A percentile compares a stretch with the other conserved stretches of the same genome.
Conservation (phyloP, 2,329 filamentous ascomycete genomes). For the Penicillium sp. region DNA sequence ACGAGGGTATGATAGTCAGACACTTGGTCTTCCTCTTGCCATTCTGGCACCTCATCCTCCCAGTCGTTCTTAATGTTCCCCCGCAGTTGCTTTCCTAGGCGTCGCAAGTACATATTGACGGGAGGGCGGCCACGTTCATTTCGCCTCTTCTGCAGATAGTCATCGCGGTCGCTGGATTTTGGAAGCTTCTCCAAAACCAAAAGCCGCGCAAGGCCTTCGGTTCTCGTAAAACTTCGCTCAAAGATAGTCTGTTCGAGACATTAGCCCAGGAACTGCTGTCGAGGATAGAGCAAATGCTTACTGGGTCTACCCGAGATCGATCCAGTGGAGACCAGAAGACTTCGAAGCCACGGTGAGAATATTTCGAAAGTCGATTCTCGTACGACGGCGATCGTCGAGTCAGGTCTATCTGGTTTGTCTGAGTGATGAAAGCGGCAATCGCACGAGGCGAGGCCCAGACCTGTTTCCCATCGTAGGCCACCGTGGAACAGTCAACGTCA, state of each 20-base stretch:
- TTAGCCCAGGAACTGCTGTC: background rate
- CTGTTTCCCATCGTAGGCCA: constrained; percentile 74
- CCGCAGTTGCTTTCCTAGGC: constrained; percentile 43
- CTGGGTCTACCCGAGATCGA: constrained; percentile 70
- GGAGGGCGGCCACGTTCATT: constrained; percentile 68
- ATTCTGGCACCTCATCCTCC: constrained; percentile 80
- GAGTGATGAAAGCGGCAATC: constrained; percentile 74
- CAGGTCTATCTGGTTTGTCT: constrained; percentile 77
- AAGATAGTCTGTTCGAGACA: constrained; percentile 61
- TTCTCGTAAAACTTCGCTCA: constrained; percentile 73
- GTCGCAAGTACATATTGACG: constrained; percentile 39
- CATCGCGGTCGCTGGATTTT: constrained; percentile 63
- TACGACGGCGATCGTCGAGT: constrained; percentile 79
- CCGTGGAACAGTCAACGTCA: constrained; percentile 80
- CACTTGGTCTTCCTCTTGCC: constrained; percentile 72
- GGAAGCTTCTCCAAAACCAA: constrained; percentile 78
- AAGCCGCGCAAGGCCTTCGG: constrained; percentile 72
- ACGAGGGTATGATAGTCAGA: constrained; percentile 76
- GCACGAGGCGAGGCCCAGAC: constrained; percentile 77
- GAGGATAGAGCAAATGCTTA: no score
- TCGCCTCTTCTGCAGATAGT: constrained; percentile 68
- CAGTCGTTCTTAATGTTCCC: constrained; percentile 75
- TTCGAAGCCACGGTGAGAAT: constrained; percentile 80
- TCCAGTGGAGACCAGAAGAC: constrained; percentile 75
- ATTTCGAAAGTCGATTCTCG: constrained; percentile 81